Evolutionary conservation across 1,284 basidiomycete species (phyloP).

Genomic region (Ceratobasidium sp.): DNA sequence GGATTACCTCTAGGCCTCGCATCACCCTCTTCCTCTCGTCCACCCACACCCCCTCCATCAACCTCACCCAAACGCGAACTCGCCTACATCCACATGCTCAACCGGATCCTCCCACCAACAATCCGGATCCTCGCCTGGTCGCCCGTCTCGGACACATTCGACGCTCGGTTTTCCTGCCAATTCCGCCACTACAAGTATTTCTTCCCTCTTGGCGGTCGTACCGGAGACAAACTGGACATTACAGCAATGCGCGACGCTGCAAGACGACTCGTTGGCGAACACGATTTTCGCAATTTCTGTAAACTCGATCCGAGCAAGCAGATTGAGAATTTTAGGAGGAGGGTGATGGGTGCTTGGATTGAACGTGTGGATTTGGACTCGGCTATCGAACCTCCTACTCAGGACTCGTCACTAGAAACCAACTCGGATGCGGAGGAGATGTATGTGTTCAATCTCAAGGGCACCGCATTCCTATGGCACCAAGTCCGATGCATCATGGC

Average conservation of each 20-base stretch:
- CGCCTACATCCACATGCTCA: slow-evolving; percentile 86
- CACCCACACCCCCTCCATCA: background rate
- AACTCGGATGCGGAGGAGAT: slow-evolving; percentile 52
- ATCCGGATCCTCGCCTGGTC: slow-evolving; percentile 98
- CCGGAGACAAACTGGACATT: slow-evolving; percentile 69
- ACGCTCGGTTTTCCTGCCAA: slow-evolving; percentile 89
- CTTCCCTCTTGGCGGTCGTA: slow-evolving; percentile 67
- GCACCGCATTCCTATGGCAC: slow-evolving; percentile 95
- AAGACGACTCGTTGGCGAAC: slow-evolving; percentile 81
- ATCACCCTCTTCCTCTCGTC: background rate
- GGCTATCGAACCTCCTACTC: slow-evolving; percentile 49
- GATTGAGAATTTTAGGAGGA: slow-evolving; percentile 81
- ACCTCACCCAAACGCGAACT: slow-evolving; percentile 66
- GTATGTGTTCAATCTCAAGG: slow-evolving; percentile 89
- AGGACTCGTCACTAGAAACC: slow-evolving; percentile 9
- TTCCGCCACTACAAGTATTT: slow-evolving; percentile 99
- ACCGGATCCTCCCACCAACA: slow-evolving; percentile 88
- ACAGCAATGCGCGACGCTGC: slow-evolving; percentile 85
- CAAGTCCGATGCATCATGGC: slow-evolving; percentile 98
- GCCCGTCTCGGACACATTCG: slow-evolving; percentile 85
- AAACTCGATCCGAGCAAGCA: slow-evolving; percentile 96
- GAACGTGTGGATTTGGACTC: slow-evolving; percentile 57
- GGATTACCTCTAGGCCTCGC: slow-evolving; percentile 10
- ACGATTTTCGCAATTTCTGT: slow-evolving; percentile 97
- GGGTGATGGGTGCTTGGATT: slow-evolving; percentile 77